Evolutionary conservation across 805 yeast genomes (phyloP).

Genomic region (Candida orba): DNA sequence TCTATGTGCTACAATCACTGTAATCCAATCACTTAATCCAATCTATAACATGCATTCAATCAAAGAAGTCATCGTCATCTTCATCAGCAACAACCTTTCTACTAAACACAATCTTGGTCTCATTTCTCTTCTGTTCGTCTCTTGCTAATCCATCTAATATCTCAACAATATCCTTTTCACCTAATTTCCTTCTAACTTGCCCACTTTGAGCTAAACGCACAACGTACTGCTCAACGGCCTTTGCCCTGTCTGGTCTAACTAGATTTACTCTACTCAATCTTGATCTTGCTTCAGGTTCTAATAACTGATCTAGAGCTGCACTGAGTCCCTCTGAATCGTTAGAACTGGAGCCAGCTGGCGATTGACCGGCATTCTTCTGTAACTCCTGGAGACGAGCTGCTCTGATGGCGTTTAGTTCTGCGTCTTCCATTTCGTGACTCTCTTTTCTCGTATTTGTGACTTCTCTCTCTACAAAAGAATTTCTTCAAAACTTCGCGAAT

Average conservation of each 20-base stretch:
- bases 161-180: slow-evolving; percentile 75
- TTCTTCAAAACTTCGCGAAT: background rate
- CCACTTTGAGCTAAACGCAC: slow-evolving; percentile 70
- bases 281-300: slow-evolving; percentile 82
- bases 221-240: slow-evolving; percentile 77
- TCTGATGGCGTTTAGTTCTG: slow-evolving; percentile 83
- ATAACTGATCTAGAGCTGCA: slow-evolving; percentile 50
- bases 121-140: slow-evolving; percentile 56
- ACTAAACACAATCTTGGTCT: slow-evolving; percentile 48
- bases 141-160: slow-evolving; percentile 77
- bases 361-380: slow-evolving; percentile 45
- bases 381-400: slow-evolving; percentile 88
- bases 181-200: slow-evolving; percentile 62
- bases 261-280: slow-evolving; percentile 78
- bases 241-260: slow-evolving; percentile 88
- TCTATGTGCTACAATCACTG: too few species aligned
- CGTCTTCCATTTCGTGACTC: slow-evolving; percentile 57
- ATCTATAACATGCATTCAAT: slow-evolving; percentile 20
- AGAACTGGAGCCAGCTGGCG: background rate
- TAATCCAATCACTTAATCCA: too few species aligned
- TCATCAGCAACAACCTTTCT: slow-evolving; percentile 18
- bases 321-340: slow-evolving; percentile 2
- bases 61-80: slow-evolving; percentile 38
- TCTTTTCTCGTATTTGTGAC: too few species aligned
- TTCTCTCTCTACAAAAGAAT: too few species aligned